These are phyloP conservation scores for Funneliformis geosporum DNA, from an alignment of 192 early-diverging fungal species.

Conservation along the genomic window DNA sequence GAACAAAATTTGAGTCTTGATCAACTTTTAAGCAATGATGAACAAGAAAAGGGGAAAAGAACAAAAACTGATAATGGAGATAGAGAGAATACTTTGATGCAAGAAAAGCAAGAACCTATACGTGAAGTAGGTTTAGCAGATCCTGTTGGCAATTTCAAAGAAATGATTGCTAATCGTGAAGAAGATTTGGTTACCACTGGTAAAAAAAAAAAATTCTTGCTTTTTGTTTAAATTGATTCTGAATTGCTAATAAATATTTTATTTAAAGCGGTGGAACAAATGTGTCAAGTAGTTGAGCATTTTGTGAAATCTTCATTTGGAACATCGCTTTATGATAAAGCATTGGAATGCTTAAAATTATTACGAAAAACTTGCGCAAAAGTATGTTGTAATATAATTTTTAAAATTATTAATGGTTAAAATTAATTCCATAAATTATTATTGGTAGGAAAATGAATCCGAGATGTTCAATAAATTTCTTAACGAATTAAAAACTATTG, in stretches of 20 bases:
- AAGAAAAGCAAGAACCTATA: constrained; percentile 36
- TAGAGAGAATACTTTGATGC: neutral
- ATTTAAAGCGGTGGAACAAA: constrained; percentile 56
- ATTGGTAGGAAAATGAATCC: constrained; percentile 39
- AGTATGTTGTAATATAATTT: neutral
- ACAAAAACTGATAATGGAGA: constrained; percentile 24
- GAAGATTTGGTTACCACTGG: constrained; percentile 58
- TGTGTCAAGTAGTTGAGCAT: constrained; percentile 43
- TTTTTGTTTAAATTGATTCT: neutral
- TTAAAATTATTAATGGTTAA: neutral
- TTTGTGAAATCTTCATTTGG: constrained; percentile 9
- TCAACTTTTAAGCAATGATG: constrained; percentile 28
- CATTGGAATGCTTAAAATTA: constrained; percentile 53
- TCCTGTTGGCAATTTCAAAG: constrained; percentile 62
- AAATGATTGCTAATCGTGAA: constrained; percentile 55
- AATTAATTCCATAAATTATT: neutral
- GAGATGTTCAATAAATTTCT: constrained; percentile 57
- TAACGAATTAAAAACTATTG: constrained; percentile 43
- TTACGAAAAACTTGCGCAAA: constrained; percentile 40
- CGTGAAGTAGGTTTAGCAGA: constrained; percentile 53
- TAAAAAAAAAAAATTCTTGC: constrained; percentile 15
- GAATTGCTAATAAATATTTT: constrained; percentile 17
- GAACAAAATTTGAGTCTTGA: constrained; percentile 10
- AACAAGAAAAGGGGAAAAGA: constrained; percentile 37
- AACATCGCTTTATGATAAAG: constrained; percentile 49